Evolutionary conservation across 176 grass and related monocot genomes (phyloP).

Genomic region (Hordeum marinum): DNA sequence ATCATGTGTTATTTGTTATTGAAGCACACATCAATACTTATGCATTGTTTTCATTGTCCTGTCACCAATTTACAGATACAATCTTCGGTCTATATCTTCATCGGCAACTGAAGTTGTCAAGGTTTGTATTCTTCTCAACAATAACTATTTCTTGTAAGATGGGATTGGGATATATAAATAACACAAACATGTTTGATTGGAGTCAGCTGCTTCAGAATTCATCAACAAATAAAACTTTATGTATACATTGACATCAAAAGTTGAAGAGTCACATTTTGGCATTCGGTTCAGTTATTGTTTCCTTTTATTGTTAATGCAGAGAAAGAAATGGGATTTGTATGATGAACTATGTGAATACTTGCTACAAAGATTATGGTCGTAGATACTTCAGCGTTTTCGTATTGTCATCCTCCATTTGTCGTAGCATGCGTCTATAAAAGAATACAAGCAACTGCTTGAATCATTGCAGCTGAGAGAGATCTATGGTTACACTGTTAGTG

Average conservation of each 20-base stretch:
- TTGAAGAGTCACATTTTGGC: neutral
- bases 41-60: neutral
- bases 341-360: neutral
- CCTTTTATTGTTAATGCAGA: slow-evolving; percentile 5
- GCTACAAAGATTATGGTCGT: neutral
- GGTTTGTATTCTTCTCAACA: slow-evolving; percentile 45
- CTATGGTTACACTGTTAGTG: neutral
- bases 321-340: neutral
- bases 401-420: neutral
- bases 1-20: neutral
- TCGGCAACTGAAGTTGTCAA: slow-evolving; percentile 95
- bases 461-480: neutral
- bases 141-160: neutral
- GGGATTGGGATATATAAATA: slow-evolving; percentile 12
- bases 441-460: neutral
- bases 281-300: slow-evolving; percentile 10
- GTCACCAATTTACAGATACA: slow-evolving; percentile 54
- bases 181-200: slow-evolving; percentile 5
- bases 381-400: neutral
- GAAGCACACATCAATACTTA: neutral
- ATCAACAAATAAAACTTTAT: neutral
- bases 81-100: slow-evolving; percentile 88
- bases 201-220: neutral
- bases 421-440: neutral
- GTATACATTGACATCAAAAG: neutral